Conservation (phyloP, 2,329 filamentous ascomycete genomes). For the Hypomyces rosellus region DNA sequence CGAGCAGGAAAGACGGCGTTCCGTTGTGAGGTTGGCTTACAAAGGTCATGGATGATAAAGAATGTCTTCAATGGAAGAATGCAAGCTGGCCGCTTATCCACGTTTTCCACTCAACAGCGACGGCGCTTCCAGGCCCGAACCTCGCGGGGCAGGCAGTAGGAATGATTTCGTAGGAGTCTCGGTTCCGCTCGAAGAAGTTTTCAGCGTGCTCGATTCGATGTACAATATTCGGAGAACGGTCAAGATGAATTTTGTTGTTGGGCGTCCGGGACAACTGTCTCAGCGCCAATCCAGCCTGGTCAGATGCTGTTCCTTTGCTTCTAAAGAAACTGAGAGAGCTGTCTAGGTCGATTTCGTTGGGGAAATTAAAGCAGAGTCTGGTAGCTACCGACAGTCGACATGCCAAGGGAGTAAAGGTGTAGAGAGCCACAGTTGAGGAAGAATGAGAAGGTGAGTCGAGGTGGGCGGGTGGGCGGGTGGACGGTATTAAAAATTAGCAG, state of each 20-base stretch:
- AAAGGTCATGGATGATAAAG: slow-evolving; percentile 48
- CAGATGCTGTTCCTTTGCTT: neutral
- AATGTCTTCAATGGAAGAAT: neutral
- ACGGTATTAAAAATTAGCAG: neutral
- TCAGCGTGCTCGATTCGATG: neutral
- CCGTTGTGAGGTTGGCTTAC: slow-evolving; percentile 38
- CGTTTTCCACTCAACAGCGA: neutral
- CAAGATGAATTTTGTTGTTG: neutral
- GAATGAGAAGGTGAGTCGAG: neutral
- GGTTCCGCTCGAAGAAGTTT: neutral
- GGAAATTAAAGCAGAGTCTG: no score
- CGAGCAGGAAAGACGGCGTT: slow-evolving; percentile 41
- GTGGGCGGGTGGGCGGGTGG: neutral
- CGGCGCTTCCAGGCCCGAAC: neutral
- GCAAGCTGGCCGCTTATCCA: neutral
- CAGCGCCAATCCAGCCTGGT: neutral
- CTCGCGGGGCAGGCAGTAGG: neutral
- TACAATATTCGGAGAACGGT: neutral
- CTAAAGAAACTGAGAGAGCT: no score
- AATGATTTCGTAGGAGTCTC: neutral
- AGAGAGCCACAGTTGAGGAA: neutral
- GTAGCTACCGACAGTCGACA: no score
- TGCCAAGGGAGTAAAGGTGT: no score
- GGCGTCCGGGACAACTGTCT: neutral
- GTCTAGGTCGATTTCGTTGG: no score